Base-by-base conservation (phyloP, 805 yeast genomes). In the Myxozyma neotropica region DNA sequence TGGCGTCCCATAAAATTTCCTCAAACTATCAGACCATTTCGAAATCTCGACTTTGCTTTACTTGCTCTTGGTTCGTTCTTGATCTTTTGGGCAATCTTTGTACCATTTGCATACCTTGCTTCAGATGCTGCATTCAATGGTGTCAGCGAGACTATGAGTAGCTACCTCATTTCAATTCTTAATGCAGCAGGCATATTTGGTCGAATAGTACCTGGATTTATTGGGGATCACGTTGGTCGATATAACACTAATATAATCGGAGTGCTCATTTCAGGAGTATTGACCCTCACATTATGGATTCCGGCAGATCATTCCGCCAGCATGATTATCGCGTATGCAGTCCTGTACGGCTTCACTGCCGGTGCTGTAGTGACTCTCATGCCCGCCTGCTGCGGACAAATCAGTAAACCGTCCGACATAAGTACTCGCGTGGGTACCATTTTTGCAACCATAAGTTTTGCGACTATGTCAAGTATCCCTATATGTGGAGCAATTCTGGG, bases 401-500 rank as follows among this genome's bases (percentile, higher is more conserved):
- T 46, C 39, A 31, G 48, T n/a, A 24, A 27, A 10, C 43, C 67
- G 39, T 53, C 62, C 15, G 48, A 65, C 21, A 58, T 68, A 19
- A 73, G 75, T 10, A 64, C 65, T 12, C 61, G 73, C 10, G 87
- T 89, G 88, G 88, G 88, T 2, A 56, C 83, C 42, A 80, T 89
- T 0, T 76, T 88, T 40, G 75, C 80, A 7, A 67, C 78, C 8
- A 83, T 86, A 43, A 79, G 91, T 2, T 78, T 81, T 66, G 83
- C 80, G 1, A 57, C 68, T n/a, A 68, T 75, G 40, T 71, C 73
- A 1, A 77, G 78, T 2, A 65, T 74, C 31, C 78, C 78, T 2
- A 64, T 74, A 5, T 74, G 75, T 15, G 78, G 78, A 15, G 71
- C 69, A 2, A 50, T 72, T 15, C 8, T 59, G 35, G 21, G 19